Evolutionary conservation across 495 filamentous ascomycete genomes (phyloP).

Genomic region (Chaetomidium leptoderma): DNA sequence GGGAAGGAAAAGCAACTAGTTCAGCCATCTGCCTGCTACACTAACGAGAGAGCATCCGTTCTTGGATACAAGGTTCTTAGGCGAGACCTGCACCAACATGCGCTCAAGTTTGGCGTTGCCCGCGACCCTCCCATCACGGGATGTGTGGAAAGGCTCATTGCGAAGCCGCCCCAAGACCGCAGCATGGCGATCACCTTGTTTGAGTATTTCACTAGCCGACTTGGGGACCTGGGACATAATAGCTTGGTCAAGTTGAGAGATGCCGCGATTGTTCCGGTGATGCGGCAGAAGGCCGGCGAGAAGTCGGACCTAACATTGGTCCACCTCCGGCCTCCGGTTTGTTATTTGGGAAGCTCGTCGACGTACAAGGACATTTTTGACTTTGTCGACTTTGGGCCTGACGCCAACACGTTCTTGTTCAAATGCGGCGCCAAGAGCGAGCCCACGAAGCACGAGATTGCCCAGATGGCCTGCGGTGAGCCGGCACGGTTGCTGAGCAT

Average conservation of each 20-base stretch:
- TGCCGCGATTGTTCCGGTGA: slow-evolving; percentile 68
- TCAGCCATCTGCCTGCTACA: slow-evolving; percentile 73
- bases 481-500: slow-evolving; percentile 73
- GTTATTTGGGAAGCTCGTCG: slow-evolving; percentile 70
- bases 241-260: slow-evolving; percentile 55
- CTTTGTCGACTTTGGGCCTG: slow-evolving; percentile 86
- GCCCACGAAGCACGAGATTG: slow-evolving; percentile 80
- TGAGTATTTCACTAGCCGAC: slow-evolving; percentile 71
- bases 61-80: slow-evolving; percentile 75
- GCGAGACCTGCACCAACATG: slow-evolving; percentile 67
- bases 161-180: slow-evolving; percentile 61
- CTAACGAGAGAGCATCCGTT: slow-evolving; percentile 67
- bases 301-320: slow-evolving; percentile 28
- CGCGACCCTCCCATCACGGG: slow-evolving; percentile 71
- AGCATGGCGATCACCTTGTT: slow-evolving; percentile 67
- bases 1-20: slow-evolving; percentile 58
- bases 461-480: slow-evolving; percentile 68
- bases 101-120: slow-evolving; percentile 74
- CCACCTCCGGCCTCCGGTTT: slow-evolving; percentile 57
- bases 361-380: slow-evolving; percentile 88
- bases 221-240: slow-evolving; percentile 63
- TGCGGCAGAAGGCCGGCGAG: slow-evolving; percentile 31
- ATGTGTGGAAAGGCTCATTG: slow-evolving; percentile 65
- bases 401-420: slow-evolving; percentile 83
- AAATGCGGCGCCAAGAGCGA: slow-evolving; percentile 85